Base-by-base conservation (phyloP, 2,329 filamentous ascomycete genomes). In the Hypoxylon sp. region DNA sequence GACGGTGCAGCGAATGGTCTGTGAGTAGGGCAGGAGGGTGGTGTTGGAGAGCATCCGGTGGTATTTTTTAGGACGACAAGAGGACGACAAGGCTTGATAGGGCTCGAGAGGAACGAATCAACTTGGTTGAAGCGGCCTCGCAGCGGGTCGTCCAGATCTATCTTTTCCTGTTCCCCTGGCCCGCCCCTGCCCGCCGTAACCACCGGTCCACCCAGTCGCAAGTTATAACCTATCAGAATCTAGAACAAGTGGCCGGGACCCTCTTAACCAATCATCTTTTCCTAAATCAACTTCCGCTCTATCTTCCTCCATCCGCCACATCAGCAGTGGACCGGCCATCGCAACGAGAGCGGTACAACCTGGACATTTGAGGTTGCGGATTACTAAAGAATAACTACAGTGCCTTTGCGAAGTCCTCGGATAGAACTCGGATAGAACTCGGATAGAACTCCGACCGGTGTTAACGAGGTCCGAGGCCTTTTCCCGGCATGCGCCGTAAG, bases 91-190 rank as follows among this genome's bases (percentile, higher is more conserved):
- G 44, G 35, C 56, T 61, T 66, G 59, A 64, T 69, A 69, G 67
- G 67, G 64, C 63, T 65, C 27, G 31, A 66, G 33, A 53, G 61
- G 57, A 61, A 56, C 37, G 61, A 61, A 67, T 57, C 40, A 44
- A 22, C 40, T 44, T 5, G 17, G 17, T 11, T 14, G 8, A 20
- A 22, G 17, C 17, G 40, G 22, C 40, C 6, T 44, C 2, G 40
- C 7, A 44, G 17, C 62, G 66, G 58, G 48, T 59, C 58, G 65
- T 66, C 50, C 37, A 69, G 68, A 69, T 71, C 65, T 53, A 30
- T 56, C 61, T 68, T 56, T 51, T n/a, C 22, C 11, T 22, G 30
- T 42, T 49, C 46, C 57, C 60, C 54, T 62, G 53, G 20, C 17
- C 40, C 40, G 40, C 40, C 40, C 40, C 40, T 44, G 50, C 27